Percentiles rank a stretch among this genome's conserved stretches.
Conservation (phyloP, 129 eudicot genomes). For the Arctium minus region DNA sequence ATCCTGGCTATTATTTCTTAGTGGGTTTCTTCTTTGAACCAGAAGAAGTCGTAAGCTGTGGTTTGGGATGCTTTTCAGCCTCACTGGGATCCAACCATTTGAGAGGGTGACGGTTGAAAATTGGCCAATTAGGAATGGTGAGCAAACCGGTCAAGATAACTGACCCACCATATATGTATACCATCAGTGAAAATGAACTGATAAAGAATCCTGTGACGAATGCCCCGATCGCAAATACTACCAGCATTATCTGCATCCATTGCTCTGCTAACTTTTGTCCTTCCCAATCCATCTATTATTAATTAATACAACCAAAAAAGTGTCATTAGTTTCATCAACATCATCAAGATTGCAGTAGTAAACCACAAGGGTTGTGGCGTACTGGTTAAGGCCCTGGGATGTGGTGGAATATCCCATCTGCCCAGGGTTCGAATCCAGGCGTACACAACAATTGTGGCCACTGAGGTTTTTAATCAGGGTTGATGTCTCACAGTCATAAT, state of each 20-base stretch:
- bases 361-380: too few species aligned
- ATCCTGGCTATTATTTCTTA: slow-evolving; percentile 54
- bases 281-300: slow-evolving; percentile 91
- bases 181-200: slow-evolving; percentile 74
- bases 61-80: slow-evolving; percentile 82
- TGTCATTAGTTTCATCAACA: neutral
- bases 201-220: slow-evolving; percentile 58
- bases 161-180: slow-evolving; percentile 60
- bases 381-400: too few species aligned
- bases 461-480: too few species aligned
- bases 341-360: neutral
- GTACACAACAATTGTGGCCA: too few species aligned
- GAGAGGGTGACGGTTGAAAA: slow-evolving; percentile 73
- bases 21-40: slow-evolving; percentile 61
- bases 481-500: too few species aligned
- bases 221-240: slow-evolving; percentile 58
- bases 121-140: slow-evolving; percentile 84
- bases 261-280: slow-evolving; percentile 95
- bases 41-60: slow-evolving; percentile 33
- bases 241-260: slow-evolving; percentile 77
- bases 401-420: too few species aligned
- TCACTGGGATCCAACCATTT: slow-evolving; percentile 83
- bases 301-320: neutral
- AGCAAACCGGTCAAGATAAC: slow-evolving; percentile 61
- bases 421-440: too few species aligned